Evolutionary conservation across 306 rosid species (phyloP).

Genomic region (Medicago arabica): DNA sequence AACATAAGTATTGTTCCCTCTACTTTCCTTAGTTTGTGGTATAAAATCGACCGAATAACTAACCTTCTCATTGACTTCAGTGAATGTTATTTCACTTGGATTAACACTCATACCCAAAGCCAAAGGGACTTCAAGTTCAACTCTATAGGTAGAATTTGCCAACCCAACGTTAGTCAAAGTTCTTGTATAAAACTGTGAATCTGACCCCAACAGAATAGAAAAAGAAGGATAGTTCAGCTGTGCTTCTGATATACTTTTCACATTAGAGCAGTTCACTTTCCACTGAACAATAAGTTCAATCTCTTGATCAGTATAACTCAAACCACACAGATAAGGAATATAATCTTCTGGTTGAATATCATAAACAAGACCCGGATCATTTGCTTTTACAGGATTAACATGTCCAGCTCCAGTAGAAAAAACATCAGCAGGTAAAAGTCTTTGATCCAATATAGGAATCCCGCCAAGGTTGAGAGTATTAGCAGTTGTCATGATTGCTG

Average conservation of each 20-base stretch:
- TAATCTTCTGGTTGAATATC: too few species aligned
- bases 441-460: too few species aligned
- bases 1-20: constrained; percentile 29
- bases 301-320: too few species aligned
- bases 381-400: too few species aligned
- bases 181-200: constrained; percentile 49
- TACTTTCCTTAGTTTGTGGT: constrained; percentile 38
- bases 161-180: constrained; percentile 61
- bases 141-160: constrained; percentile 42
- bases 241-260: constrained; percentile 44
- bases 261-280: not conserved
- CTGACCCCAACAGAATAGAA: constrained; percentile 42
- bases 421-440: too few species aligned
- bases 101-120: constrained; percentile 43
- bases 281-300: too few species aligned
- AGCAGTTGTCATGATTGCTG: too few species aligned
- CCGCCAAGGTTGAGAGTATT: too few species aligned
- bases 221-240: constrained; percentile 64
- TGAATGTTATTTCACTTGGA: constrained; percentile 48
- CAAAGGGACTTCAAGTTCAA: constrained; percentile 42
- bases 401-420: too few species aligned
- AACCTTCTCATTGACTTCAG: constrained; percentile 46
- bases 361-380: too few species aligned
- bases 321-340: too few species aligned
- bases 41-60: constrained; percentile 46